These are phyloP conservation scores for Tuctoria greenei DNA, from an alignment of 176 grass and related monocot genomes.

Conservation along the genomic window DNA sequence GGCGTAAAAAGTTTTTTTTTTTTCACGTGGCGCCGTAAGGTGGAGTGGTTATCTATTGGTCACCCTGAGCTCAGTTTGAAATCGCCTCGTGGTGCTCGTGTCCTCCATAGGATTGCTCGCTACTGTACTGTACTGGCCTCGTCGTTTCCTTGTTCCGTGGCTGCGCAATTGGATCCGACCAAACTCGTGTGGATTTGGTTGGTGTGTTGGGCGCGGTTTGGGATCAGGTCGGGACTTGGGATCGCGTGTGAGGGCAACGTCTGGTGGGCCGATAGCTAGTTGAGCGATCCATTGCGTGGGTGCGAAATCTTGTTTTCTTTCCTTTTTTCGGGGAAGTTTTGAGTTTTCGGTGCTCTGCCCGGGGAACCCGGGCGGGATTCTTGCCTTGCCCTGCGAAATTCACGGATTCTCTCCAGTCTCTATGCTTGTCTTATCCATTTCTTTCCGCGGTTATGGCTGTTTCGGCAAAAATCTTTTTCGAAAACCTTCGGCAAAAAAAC, in stretches of 20 bases:
- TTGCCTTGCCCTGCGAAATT: conserved; percentile 33
- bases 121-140: neutral
- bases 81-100: neutral
- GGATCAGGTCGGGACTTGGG: neutral
- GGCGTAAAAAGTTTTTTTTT: conserved; percentile 38
- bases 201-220: neutral
- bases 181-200: neutral
- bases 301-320: conserved; percentile 21
- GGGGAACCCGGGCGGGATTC: conserved; percentile 35
- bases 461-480: too few species aligned
- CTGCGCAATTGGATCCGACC: conserved; percentile 37
- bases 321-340: neutral
- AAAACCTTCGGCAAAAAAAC: neutral
- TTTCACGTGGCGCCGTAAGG: conserved; percentile 28
- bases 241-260: neutral
- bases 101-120: neutral
- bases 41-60: conserved; percentile 19
- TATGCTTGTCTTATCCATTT: conserved; percentile 12
- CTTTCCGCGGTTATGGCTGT: neutral
- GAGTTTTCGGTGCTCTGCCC: neutral
- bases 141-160: neutral
- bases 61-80: conserved; percentile 23
- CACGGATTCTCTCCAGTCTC: neutral
- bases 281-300: conserved; percentile 20
- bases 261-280: neutral